These are phyloP conservation scores for Mycena vitilis DNA, from an alignment of 768 basidiomycete genomes.

Conservation along the genomic window DNA sequence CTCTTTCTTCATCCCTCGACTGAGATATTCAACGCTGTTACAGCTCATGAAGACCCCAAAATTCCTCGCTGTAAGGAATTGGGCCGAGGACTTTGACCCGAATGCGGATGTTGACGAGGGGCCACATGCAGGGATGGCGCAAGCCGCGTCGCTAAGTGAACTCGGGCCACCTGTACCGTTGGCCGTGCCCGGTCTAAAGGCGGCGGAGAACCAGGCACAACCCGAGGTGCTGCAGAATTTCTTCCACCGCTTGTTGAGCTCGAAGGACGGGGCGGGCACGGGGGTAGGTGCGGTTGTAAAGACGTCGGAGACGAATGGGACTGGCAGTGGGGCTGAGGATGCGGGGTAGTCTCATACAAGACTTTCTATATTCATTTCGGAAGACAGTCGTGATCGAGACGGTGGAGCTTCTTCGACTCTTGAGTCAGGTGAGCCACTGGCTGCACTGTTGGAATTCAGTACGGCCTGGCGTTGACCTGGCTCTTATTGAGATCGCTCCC, in stretches of 20 bases:
- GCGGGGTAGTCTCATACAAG: neutral
- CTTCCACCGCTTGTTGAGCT: constrained; percentile 82
- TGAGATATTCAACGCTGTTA: constrained; percentile 22
- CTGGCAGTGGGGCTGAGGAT: constrained; percentile 48
- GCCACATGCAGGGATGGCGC: no score
- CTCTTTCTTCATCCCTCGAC: neutral
- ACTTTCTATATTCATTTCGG: no score
- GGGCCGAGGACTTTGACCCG: constrained; percentile 81
- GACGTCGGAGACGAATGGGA: constrained; percentile 47
- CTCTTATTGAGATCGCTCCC: no score
- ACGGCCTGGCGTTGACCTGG: no score
- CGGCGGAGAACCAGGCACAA: constrained; percentile 68
- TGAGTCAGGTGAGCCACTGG: no score
- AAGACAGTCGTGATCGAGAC: neutral
- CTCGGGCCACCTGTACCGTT: constrained; percentile 51
- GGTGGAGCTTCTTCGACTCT: no score
- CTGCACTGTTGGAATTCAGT: no score
- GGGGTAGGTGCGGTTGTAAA: constrained; percentile 22
- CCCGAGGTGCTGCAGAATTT: constrained; percentile 90
- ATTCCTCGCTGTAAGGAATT: constrained; percentile 83
- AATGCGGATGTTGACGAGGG: constrained; percentile 58
- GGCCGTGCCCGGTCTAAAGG: constrained; percentile 28
- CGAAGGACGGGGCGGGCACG: constrained; percentile 64
- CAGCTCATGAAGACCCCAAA: constrained; percentile 91
- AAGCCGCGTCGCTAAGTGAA: constrained; percentile 48